Evolutionary conservation across 2,329 filamentous ascomycete species (phyloP), one percentile per base, ranked within the genome.

Genomic region (Ophiostoma tasmaniense): DNA sequence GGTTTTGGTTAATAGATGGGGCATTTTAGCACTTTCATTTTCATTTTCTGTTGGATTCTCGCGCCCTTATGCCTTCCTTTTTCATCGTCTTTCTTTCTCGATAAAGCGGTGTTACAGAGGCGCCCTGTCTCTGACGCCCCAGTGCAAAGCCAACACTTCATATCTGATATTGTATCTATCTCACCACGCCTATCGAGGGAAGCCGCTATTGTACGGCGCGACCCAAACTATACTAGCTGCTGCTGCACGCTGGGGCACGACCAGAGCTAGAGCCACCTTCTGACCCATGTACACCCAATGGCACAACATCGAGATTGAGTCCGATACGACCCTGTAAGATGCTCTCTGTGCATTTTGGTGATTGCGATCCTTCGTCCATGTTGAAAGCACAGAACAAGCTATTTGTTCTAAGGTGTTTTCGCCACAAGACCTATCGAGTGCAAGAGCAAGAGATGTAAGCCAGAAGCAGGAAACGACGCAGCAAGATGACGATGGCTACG

Each of bases 301-400:
- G 50, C 50, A 55, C 50, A 55, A 30, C 25, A 61, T 61, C 25
- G 55, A 61, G 55, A 61, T 61, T 61, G 25, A 25, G 55, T 61
- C 55, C 22, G 55, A 61, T 61, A 30, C 13, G 25, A 33, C 55
- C 14, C 55, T 61, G 55, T 20, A 8, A 55, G 50, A 55, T 25
- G 25, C 50, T 55, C 11, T n/a, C 22, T 25, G 0, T 22, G 50
- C 10, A 10, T 55, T 28, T 59, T 61, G 13, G 55, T 33, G 55
- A 61, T 61, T 33, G n/a, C 22, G n/a, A 55, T 55, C 11, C 22
- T 55, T 55, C 50, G 50, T 52, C 10, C 2, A 22, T 11, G 50
- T 25, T 55, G n/a, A 1, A 17, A 25, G n/a, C 45, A 45, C 42
- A 20, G 6, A 45, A 45, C 2, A 5, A 20, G 42, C 14, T 17